phyloP scores from a whole-genome alignment of 176 grass and related monocot genomes.

The Chloris gayana region DNA sequence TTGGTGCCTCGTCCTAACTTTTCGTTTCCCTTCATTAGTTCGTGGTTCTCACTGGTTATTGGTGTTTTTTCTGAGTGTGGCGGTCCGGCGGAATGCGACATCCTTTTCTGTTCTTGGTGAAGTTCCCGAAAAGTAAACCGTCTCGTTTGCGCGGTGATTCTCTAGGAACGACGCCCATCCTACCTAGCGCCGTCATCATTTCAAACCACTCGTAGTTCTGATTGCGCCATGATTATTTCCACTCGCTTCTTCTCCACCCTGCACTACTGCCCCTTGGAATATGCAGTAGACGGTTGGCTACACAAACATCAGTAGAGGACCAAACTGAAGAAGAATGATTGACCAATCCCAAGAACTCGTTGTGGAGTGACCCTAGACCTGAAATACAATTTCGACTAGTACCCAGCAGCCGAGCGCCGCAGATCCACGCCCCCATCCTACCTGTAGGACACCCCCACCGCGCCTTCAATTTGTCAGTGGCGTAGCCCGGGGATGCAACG shows the following conservation, averaged over 20 bases:
- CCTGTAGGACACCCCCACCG: neutral
- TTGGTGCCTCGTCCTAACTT: no score
- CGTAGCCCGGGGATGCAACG: neutral
- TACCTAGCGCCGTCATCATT: constrained; percentile 10
- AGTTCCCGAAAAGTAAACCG: neutral
- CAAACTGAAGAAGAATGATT: constrained; percentile 1
- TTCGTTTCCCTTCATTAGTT: no score
- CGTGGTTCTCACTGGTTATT: neutral
- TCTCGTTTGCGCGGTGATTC: neutral
- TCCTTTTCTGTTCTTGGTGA: neutral
- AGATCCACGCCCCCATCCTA: constrained; percentile 33
- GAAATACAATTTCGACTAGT: neutral
- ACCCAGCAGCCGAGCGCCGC: neutral
- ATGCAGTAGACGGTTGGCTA: neutral
- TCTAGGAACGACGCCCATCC: neutral
- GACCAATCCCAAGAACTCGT: neutral
- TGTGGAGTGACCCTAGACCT: neutral
- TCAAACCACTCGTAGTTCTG: neutral
- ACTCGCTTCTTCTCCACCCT: neutral
- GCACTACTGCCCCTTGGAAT: constrained; percentile 9
- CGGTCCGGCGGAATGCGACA: neutral
- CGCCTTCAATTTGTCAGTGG: constrained; percentile 26
- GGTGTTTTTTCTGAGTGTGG: neutral
- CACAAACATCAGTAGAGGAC: neutral
- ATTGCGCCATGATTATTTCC: constrained; percentile 42